phyloP scores from a whole-genome alignment of 345 rosid genomes.

The Isatis tinctoria region DNA sequence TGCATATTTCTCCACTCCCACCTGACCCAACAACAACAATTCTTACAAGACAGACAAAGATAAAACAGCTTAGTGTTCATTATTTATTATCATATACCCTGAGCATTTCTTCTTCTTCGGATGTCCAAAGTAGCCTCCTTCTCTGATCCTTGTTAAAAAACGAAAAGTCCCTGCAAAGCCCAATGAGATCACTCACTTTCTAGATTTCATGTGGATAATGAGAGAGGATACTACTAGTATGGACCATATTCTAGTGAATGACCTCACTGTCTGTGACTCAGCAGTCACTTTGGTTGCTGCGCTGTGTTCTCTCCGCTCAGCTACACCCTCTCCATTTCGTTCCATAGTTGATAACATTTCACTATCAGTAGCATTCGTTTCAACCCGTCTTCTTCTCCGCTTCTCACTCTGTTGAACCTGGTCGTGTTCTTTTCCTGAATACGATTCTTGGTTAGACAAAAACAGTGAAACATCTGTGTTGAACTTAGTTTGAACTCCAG shows the following conservation, averaged over 20 bases:
- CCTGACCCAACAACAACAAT: constrained; percentile 33
- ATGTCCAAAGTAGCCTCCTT: constrained; percentile 20
- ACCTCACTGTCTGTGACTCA: not conserved
- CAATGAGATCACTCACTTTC: not conserved
- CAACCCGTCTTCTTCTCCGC: not conserved
- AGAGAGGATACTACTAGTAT: not conserved
- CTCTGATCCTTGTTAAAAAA: constrained; percentile 1
- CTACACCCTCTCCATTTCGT: constrained; percentile 12
- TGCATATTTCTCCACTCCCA: constrained; percentile 49
- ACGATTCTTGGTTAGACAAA: constrained; percentile 15
- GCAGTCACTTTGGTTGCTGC: not conserved
- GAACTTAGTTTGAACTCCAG: not conserved
- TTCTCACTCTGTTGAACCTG: not conserved
- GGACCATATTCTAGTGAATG: not conserved
- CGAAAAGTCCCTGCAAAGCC: constrained; percentile 6
- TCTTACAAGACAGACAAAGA: not conserved
- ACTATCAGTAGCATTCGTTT: not conserved
- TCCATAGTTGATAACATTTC: not conserved
- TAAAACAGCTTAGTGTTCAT: not conserved
- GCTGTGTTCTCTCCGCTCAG: not conserved
- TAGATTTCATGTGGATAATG: not conserved
- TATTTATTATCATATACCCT: not conserved
- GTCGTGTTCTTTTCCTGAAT: constrained; percentile 12
- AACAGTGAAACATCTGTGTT: not conserved
- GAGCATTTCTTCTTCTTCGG: constrained; percentile 27